Conservation (phyloP, 345 rosid genomes). For the Noccaea caerulescens region DNA sequence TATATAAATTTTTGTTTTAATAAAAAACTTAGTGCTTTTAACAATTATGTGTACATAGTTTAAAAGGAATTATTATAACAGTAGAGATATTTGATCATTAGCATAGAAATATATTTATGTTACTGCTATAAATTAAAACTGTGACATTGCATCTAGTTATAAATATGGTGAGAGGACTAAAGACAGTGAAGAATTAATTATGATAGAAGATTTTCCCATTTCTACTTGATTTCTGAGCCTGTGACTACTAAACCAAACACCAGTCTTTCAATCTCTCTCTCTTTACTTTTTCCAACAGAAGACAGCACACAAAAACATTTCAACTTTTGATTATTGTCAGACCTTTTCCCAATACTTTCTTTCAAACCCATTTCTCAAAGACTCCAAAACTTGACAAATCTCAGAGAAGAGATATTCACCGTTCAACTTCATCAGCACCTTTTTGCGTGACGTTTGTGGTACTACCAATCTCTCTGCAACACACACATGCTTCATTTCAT, state of each 20-base stretch:
- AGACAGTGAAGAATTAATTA: conserved; percentile 7
- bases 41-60: conserved; percentile 1
- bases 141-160: conserved; percentile 6
- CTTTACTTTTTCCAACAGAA: conserved; percentile 15
- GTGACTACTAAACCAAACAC: conserved; percentile 36
- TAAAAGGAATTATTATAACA: background rate
- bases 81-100: background rate
- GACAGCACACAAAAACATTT: conserved; percentile 28
- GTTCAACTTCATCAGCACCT: conserved; percentile 30
- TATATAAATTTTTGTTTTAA: too few relatives aligned
- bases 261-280: conserved; percentile 10
- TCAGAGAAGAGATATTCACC: conserved; percentile 27
- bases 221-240: conserved; percentile 32
- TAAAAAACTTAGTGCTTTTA: background rate
- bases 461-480: conserved; percentile 36
- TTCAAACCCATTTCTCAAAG: background rate
- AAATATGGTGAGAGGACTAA: conserved; percentile 23
- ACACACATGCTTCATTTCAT: conserved; percentile 28
- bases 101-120: background rate
- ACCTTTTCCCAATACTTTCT: conserved; percentile 17
- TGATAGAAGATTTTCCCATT: conserved; percentile 21
- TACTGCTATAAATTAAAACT: background rate
- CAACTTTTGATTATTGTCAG: conserved; percentile 32
- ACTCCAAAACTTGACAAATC: background rate
- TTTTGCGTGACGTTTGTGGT: conserved; percentile 34